Conservation (phyloP, 306 rosid genomes). For the Geum urbanum region DNA sequence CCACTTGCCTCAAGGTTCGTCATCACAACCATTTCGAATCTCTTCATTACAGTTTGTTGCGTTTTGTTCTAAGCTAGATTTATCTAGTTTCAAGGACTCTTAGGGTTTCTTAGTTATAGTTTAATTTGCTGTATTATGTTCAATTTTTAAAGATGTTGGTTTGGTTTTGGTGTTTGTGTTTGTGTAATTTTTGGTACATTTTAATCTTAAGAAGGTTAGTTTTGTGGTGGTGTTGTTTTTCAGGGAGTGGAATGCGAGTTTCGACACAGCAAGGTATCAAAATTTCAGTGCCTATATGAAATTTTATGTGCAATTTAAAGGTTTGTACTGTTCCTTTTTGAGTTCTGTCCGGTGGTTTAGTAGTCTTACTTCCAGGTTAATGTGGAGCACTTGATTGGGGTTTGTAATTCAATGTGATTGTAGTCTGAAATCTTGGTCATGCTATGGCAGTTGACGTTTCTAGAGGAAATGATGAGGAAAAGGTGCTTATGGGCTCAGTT, state of each 20-base stretch:
- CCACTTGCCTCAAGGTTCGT: slow-evolving; percentile 85
- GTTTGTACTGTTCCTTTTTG: not conserved
- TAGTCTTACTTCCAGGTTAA: not conserved
- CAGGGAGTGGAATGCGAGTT: slow-evolving; percentile 91
- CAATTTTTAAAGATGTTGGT: slow-evolving; percentile 6
- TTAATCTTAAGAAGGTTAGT: not conserved
- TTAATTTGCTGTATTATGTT: not conserved
- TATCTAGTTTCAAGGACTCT: no score
- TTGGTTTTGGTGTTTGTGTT: no score
- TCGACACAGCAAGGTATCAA: slow-evolving; percentile 60
- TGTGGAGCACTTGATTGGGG: not conserved
- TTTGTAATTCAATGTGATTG: not conserved
- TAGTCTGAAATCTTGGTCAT: slow-evolving; percentile 14
- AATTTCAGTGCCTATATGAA: not conserved
- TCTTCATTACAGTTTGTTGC: not conserved
- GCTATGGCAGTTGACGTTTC: slow-evolving; percentile 30
- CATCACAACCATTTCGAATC: not conserved
- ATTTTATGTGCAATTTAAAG: not conserved
- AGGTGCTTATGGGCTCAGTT: slow-evolving; percentile 31
- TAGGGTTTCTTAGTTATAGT: no score
- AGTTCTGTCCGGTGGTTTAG: not conserved
- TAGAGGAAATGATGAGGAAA: slow-evolving; percentile 41
- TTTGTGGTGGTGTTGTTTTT: not conserved
- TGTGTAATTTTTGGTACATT: no score
- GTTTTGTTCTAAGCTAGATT: not conserved